These are phyloP conservation scores for Fusarium circinatum DNA, from an alignment of 2,329 filamentous ascomycete genomes.

Conservation along the genomic window DNA sequence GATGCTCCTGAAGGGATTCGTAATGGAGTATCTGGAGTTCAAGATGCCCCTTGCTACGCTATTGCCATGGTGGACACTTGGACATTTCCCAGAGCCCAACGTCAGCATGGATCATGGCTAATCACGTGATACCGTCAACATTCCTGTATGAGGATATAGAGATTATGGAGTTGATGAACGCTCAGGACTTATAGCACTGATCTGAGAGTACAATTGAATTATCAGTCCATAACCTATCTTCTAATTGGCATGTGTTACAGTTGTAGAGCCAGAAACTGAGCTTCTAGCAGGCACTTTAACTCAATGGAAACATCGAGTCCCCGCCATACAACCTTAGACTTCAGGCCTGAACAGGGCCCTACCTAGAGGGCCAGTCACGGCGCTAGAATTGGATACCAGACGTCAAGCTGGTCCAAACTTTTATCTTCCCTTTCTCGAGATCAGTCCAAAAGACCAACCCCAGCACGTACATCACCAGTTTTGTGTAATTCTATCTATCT, in stretches of 20 bases:
- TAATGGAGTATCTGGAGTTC: constrained; percentile 24
- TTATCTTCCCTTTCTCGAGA: constrained; percentile 45
- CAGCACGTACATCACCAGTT: constrained; percentile 35
- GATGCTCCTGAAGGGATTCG: constrained; percentile 19
- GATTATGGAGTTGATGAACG: neutral
- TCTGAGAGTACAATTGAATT: neutral
- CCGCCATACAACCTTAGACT: constrained; percentile 47
- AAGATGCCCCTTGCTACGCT: constrained; percentile 42
- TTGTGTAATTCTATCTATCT: constrained; percentile 32
- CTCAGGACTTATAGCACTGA: neutral
- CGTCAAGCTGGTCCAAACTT: constrained; percentile 41
- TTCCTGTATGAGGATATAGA: neutral
- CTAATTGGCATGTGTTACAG: neutral
- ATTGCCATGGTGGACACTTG: constrained; percentile 44
- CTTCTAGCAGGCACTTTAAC: neutral
- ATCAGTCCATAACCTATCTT: neutral
- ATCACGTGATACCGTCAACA: constrained; percentile 14
- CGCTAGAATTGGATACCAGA: constrained; percentile 32
- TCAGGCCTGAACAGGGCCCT: constrained; percentile 46
- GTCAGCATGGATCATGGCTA: constrained; percentile 32
- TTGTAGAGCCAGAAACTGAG: neutral
- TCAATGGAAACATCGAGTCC: neutral
- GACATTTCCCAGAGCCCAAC: constrained; percentile 40
- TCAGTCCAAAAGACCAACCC: constrained; percentile 40
- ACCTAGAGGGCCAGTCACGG: constrained; percentile 25